These are phyloP conservation scores for Baudoinia panamericana DNA, from an alignment of 495 filamentous ascomycete species.

Conservation along the genomic window DNA sequence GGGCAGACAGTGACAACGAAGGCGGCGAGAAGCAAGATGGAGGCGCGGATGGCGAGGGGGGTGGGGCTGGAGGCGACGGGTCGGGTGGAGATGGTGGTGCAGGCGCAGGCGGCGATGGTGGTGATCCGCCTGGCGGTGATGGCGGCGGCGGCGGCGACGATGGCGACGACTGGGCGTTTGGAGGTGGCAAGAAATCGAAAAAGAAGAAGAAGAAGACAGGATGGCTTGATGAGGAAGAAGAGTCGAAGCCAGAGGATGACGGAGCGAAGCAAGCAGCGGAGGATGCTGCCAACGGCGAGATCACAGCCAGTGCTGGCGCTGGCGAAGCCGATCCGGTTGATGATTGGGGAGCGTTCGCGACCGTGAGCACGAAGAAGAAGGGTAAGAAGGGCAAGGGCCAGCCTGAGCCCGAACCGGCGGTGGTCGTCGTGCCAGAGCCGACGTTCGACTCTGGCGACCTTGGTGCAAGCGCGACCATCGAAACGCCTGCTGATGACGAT, in stretches of 20 bases:
- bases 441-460: conserved; percentile 8
- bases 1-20: conserved; percentile 28
- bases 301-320: conserved; percentile 5
- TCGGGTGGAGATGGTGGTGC: conserved; percentile 22
- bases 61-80: conserved; percentile 9
- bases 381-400: conserved; percentile 15
- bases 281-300: conserved; percentile 7
- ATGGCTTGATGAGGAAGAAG: conserved; percentile 17
- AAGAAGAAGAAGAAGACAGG: conserved; percentile 23
- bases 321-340: conserved; percentile 23
- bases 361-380: conserved; percentile 20
- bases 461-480: conserved; percentile 4
- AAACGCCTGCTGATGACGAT: conserved; percentile 18
- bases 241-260: conserved; percentile 27
- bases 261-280: conserved; percentile 28
- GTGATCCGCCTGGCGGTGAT: conserved; percentile 22
- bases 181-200: conserved; percentile 22
- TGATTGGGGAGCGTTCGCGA: conserved; percentile 29
- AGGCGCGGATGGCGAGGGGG: too few relatives aligned
- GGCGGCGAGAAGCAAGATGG: conserved; percentile 38
- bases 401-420: conserved; percentile 4
- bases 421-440: conserved; percentile 4
- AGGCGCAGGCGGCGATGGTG: conserved; percentile 21
- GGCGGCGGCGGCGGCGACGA: conserved; percentile 28
- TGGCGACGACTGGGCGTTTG: conserved; percentile 28